Percentiles rank a stretch among this genome's conserved stretches.
phyloP scores from a whole-genome alignment of 495 filamentous ascomycete species.

The Tuber aestivum region DNA sequence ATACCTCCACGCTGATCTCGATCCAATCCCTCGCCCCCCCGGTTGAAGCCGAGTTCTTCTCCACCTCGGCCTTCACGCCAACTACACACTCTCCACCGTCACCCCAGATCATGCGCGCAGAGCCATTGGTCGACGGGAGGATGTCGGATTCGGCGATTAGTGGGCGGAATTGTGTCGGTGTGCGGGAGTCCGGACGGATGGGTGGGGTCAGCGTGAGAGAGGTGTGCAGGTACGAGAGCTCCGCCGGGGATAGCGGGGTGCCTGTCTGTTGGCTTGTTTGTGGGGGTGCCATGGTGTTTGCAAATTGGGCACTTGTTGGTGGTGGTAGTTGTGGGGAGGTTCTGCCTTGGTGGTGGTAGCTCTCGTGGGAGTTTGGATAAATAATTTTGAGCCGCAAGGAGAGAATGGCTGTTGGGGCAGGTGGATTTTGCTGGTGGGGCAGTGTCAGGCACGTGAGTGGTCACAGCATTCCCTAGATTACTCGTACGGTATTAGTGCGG shows the following conservation, averaged over 20 bases:
- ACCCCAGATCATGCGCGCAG: slow-evolving; percentile 84
- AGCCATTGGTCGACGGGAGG: slow-evolving; percentile 82
- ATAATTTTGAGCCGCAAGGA: slow-evolving; percentile 32
- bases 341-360: not conserved
- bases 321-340: not conserved
- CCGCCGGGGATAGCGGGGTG: slow-evolving; percentile 76
- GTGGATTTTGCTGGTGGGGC: not conserved
- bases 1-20: slow-evolving; percentile 42
- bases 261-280: slow-evolving; percentile 32
- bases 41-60: slow-evolving; percentile 46
- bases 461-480: no score
- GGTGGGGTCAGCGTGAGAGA: slow-evolving; percentile 73
- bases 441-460: no score
- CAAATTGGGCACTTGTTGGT: not conserved
- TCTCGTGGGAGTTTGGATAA: slow-evolving; percentile 2
- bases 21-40: slow-evolving; percentile 42
- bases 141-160: slow-evolving; percentile 83
- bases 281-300: slow-evolving; percentile 40
- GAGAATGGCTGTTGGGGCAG: slow-evolving; percentile 19
- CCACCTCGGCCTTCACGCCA: slow-evolving; percentile 88
- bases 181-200: slow-evolving; percentile 81
- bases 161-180: slow-evolving; percentile 80
- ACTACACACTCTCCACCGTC: slow-evolving; percentile 94
- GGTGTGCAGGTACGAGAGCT: slow-evolving; percentile 90
- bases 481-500: no score